Conservation (phyloP, 176 grass and related monocot genomes). For the Ananas comosus region DNA sequence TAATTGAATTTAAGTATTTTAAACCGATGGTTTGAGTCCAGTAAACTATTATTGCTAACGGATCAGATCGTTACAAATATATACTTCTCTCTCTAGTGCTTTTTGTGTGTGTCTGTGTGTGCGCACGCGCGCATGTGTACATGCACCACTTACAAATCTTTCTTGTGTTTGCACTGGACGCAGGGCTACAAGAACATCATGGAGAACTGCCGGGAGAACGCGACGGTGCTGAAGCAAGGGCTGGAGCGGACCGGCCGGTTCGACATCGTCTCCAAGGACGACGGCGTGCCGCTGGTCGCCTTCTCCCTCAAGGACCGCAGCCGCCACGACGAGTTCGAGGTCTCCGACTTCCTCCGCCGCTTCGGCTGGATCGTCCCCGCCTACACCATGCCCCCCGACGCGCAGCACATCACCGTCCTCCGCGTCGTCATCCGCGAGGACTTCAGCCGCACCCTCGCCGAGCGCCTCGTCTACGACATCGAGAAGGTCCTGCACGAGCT, state of each 20-base stretch:
- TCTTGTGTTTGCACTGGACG: slow-evolving; percentile 13
- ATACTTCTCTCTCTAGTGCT: too few relatives aligned
- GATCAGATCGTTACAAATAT: too few relatives aligned
- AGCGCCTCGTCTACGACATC: slow-evolving; percentile 83
- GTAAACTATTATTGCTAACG: too few relatives aligned
- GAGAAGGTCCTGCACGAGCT: slow-evolving; percentile 76
- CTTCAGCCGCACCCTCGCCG: slow-evolving; percentile 93
- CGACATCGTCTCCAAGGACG: slow-evolving; percentile 87
- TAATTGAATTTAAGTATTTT: too few relatives aligned
- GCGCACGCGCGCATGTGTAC: too few relatives aligned
- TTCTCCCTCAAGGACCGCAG: slow-evolving; percentile 85
- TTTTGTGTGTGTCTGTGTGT: too few relatives aligned
- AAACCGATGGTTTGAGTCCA: too few relatives aligned
- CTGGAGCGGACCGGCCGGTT: slow-evolving; percentile 62
- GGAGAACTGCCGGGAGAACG: slow-evolving; percentile 98
- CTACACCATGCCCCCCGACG: slow-evolving; percentile 89
- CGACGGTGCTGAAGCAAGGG: slow-evolving; percentile 82
- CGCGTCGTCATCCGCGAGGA: slow-evolving; percentile 93
- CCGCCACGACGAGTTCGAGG: slow-evolving; percentile 86
- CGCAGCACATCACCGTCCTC: slow-evolving; percentile 85
- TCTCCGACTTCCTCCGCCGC: slow-evolving; percentile 86
- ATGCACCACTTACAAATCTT: neutral
- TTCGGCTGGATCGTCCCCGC: slow-evolving; percentile 97
- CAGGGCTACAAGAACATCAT: slow-evolving; percentile 94
- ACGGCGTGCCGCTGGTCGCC: slow-evolving; percentile 83